Base-by-base conservation (phyloP, 108 stramenopile species). In the Fragilaria radians region DNA sequence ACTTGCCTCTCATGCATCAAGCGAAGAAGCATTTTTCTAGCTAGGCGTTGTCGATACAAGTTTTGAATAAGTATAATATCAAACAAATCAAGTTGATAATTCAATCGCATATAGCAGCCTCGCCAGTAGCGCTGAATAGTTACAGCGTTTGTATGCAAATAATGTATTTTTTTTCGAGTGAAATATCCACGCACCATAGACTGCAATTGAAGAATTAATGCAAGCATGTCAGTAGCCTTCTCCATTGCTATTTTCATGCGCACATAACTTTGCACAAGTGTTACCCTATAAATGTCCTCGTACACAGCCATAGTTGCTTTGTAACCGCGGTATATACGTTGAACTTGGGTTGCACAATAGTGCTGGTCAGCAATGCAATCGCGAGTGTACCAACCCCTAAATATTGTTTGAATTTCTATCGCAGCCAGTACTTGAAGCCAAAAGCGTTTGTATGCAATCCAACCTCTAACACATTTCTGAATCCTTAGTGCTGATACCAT, bases 31-130 rank as follows among this genome's bases (percentile, higher is more conserved):
- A n/a, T n/a, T n/a, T n/a, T n/a, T n/a, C n/a, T n/a, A n/a, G 25
- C 59, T 65, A 45, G 42, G n/a, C 7, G 25, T 27, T 53, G 56
- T 33, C 80, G 54, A 56, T 61, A 68, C 28, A 77, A 52, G 46
- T 77, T 82, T 54, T 86, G 85, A 21, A 69, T 63, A 28, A 79
- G 72, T 28, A 86, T 80, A 45, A 82, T 69, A 53, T 77, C 77
- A 19, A 83, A 53, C 17, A 86, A 52, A 48, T 78, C 71, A 30
- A 80, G 68, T 28, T 80, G 72, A 36, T 82, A 86, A n/a, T 62
- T 70, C 24, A 80, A 54, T 19, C 71, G 63, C 21, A 53, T 31
- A 48, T 55, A 69, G 59, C 72, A 80, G 33, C 71, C 53, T 18
- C 81, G 64, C 73, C 71, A 86, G 32, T 55, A 56, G 0, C 73